Conservation (phyloP, 2,329 filamentous ascomycete species). For the Furcasterigmium furcatum region DNA sequence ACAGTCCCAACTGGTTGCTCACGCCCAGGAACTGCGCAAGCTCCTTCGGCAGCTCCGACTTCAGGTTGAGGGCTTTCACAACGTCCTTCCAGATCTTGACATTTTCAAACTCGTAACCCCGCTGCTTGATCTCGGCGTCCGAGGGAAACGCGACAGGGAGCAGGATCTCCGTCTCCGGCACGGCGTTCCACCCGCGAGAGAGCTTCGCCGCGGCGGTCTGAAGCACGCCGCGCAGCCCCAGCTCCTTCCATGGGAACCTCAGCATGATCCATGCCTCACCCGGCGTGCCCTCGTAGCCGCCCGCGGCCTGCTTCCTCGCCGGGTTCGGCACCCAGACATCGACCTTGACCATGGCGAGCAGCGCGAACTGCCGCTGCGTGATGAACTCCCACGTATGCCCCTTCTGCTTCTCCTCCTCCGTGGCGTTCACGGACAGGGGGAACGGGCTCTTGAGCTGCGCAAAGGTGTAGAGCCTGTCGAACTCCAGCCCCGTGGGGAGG, state of each 20-base stretch:
- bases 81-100: conserved; percentile 64
- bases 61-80: conserved; percentile 53
- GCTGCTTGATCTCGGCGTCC: conserved; percentile 50
- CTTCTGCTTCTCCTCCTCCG: conserved; percentile 31
- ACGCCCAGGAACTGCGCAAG: conserved; percentile 65
- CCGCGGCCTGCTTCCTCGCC: conserved; percentile 42
- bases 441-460: conserved; percentile 60
- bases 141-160: conserved; percentile 64
- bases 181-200: conserved; percentile 40
- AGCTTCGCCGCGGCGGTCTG: conserved; percentile 48
- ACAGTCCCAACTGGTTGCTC: conserved; percentile 62
- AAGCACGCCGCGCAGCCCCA: conserved; percentile 43
- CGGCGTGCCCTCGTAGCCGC: conserved; percentile 39
- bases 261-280: conserved; percentile 61
- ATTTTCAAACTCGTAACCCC: conserved; percentile 56
- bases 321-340: conserved; percentile 69
- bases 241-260: conserved; percentile 59
- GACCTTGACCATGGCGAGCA: conserved; percentile 65
- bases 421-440: conserved; percentile 31
- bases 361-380: conserved; percentile 66
- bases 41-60: conserved; percentile 56
- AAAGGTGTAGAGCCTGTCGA: conserved; percentile 81
- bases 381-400: conserved; percentile 65
- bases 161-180: conserved; percentile 61
- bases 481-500: conserved; percentile 66